Evolutionary conservation across 1,284 basidiomycete species (phyloP).

Genomic region (Trametes polyzona): DNA sequence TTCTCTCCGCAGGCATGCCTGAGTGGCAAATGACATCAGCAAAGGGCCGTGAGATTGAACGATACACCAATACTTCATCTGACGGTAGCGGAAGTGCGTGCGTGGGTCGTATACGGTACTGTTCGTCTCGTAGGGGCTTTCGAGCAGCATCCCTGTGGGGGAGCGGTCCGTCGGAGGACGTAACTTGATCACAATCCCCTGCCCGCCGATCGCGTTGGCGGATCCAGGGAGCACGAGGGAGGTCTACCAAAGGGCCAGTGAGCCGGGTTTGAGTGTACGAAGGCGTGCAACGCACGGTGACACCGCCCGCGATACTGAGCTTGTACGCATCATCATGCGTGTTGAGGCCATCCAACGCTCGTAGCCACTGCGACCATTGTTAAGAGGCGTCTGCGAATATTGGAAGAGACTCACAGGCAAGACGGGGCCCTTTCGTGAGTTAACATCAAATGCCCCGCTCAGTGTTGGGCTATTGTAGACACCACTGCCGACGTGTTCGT

Average conservation of each 20-base stretch:
- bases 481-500: conserved; percentile 8
- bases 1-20: conserved; percentile 40
- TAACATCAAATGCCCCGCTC: conserved; percentile 38
- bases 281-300: conserved; percentile 35
- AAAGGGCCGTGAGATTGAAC: not conserved
- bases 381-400: no score
- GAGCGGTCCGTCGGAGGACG: conserved; percentile 49
- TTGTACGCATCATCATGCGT: conserved; percentile 42
- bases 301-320: conserved; percentile 49
- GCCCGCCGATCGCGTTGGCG: conserved; percentile 47
- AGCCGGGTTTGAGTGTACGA: no score
- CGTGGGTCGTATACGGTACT: conserved; percentile 32
- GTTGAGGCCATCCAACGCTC: conserved; percentile 51
- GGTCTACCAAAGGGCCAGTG: conserved; percentile 24
- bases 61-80: conserved; percentile 42
- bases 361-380: conserved; percentile 40
- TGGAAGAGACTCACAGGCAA: conserved; percentile 35
- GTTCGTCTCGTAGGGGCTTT: conserved; percentile 48
- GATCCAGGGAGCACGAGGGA: conserved; percentile 52
- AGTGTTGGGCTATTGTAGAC: conserved; percentile 28
- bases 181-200: conserved; percentile 53
- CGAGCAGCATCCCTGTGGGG: conserved; percentile 50
- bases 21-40: no score
- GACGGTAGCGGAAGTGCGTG: conserved; percentile 47
- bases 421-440: conserved; percentile 42